These are phyloP conservation scores for Colletotrichum graminicola DNA, from an alignment of 2,329 filamentous ascomycete genomes.

Conservation along the genomic window DNA sequence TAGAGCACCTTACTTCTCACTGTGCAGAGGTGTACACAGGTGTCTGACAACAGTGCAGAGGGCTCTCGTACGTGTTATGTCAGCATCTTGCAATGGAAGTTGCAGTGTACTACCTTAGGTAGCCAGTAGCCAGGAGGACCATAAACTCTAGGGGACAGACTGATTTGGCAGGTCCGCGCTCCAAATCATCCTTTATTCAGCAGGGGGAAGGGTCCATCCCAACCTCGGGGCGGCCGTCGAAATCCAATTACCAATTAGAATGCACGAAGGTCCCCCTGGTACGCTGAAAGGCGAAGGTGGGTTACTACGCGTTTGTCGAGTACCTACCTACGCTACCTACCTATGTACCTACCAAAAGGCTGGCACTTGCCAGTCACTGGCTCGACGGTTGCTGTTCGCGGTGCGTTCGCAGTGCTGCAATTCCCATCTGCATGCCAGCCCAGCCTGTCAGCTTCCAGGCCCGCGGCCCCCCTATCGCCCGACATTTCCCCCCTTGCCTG, in stretches of 20 bases:
- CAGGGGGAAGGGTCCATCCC: constrained; percentile 9
- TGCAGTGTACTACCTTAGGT: too few species aligned
- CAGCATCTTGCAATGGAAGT: constrained; percentile 1
- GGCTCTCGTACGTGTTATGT: not conserved
- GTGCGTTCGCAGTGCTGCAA: not conserved
- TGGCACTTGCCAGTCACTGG: not conserved
- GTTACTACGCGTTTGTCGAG: not conserved
- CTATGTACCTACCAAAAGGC: not conserved
- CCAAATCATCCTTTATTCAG: not conserved
- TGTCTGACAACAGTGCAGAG: not conserved
- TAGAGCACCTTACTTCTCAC: not conserved
- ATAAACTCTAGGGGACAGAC: not conserved
- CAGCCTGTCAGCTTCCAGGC: constrained; percentile 35
- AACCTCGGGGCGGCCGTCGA: not conserved
- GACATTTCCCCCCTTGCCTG: constrained; percentile 35
- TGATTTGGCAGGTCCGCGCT: constrained; percentile 7
- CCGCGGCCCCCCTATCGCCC: constrained; percentile 39
- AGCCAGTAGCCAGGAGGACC: not conserved
- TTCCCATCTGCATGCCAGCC: constrained; percentile 9
- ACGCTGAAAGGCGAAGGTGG: not conserved
- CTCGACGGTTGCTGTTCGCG: not conserved
- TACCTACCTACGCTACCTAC: not conserved
- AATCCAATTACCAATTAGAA: not conserved
- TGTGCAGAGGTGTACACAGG: not conserved
- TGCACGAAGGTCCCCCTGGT: not conserved